Evolutionary conservation across 2,329 filamentous ascomycete species (phyloP).

Genomic region (Exophiala xenobiotica): DNA sequence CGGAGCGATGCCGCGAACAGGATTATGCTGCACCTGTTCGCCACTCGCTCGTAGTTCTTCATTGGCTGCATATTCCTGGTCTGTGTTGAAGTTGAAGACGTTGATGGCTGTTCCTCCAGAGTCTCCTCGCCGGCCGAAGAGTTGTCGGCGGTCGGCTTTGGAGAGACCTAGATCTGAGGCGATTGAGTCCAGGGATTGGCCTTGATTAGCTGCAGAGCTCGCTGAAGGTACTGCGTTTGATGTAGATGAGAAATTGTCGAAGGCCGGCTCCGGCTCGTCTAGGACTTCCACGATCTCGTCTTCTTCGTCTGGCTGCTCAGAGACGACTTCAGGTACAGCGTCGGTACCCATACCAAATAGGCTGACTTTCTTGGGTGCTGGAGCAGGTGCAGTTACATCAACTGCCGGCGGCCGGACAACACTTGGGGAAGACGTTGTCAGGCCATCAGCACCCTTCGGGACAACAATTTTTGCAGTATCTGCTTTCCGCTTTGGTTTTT

Average conservation of each 20-base stretch:
- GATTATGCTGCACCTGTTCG: constrained; percentile 71
- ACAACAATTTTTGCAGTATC: constrained; percentile 5
- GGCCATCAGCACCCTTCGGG: not conserved
- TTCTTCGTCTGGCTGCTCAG: constrained; percentile 8
- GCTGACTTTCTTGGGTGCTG: constrained; percentile 45
- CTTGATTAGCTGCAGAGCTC: constrained; percentile 18
- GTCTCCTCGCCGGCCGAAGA: constrained; percentile 68
- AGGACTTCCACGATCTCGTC: constrained; percentile 40
- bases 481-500: constrained; percentile 65
- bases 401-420: not conserved
- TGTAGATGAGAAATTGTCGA: constrained; percentile 24
- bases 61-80: constrained; percentile 82
- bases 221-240: constrained; percentile 8
- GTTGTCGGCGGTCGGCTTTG: constrained; percentile 71
- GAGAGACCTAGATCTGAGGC: constrained; percentile 78
- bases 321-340: constrained; percentile 7
- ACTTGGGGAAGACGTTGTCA: not conserved
- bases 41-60: constrained; percentile 70
- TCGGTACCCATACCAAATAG: constrained; percentile 39
- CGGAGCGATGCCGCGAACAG: constrained; percentile 76
- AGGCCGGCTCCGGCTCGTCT: constrained; percentile 34
- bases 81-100: constrained; percentile 84
- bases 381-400: constrained; percentile 16
- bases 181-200: constrained; percentile 66
- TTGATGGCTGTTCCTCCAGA: constrained; percentile 50